Evolutionary conservation across 2,329 filamentous ascomycete genomes (phyloP).

Genomic region (Exophiala lecanii-corni): DNA sequence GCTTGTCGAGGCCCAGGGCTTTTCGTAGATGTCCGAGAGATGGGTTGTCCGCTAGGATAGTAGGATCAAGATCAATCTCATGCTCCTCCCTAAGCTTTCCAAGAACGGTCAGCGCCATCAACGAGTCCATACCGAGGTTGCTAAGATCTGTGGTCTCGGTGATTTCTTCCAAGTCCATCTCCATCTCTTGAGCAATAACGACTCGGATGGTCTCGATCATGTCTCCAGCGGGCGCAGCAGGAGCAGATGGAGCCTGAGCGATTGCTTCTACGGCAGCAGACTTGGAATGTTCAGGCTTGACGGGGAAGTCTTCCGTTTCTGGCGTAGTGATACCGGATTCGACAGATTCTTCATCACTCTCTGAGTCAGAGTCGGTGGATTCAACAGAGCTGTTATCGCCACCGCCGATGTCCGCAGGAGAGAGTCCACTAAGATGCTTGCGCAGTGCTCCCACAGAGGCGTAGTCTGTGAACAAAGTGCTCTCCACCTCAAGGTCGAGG

Average conservation of each 20-base stretch:
- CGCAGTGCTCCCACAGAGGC: constrained; percentile 58
- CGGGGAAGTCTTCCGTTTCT: constrained; percentile 27
- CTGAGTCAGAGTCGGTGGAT: constrained; percentile 25
- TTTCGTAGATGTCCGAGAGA: constrained; percentile 38
- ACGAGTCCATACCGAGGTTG: constrained; percentile 43
- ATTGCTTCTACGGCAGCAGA: constrained; percentile 29
- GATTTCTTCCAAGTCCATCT: constrained; percentile 38
- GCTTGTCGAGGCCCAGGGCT: constrained; percentile 36
- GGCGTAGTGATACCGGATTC: constrained; percentile 29
- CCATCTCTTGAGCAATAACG: constrained; percentile 42
- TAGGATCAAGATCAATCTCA: constrained; percentile 39
- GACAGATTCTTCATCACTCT: constrained; percentile 25
- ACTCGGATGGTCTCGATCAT: constrained; percentile 38
- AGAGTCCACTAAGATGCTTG: constrained; percentile 43
- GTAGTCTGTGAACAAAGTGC: constrained; percentile 56
- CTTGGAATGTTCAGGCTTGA: constrained; percentile 17
- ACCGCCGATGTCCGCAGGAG: constrained; percentile 20
- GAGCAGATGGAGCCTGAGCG: constrained; percentile 32
- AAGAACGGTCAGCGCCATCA: constrained; percentile 43
- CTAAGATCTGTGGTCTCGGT: constrained; percentile 37
- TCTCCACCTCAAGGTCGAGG: constrained; percentile 55
- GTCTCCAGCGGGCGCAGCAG: constrained; percentile 34
- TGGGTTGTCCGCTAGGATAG: constrained; percentile 43
- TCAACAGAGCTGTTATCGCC: constrained; percentile 29
- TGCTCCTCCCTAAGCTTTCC: constrained; percentile 42